Evolutionary conservation across 192 early-diverging fungal genomes (phyloP).

Genomic region (Coemansia sp.): DNA sequence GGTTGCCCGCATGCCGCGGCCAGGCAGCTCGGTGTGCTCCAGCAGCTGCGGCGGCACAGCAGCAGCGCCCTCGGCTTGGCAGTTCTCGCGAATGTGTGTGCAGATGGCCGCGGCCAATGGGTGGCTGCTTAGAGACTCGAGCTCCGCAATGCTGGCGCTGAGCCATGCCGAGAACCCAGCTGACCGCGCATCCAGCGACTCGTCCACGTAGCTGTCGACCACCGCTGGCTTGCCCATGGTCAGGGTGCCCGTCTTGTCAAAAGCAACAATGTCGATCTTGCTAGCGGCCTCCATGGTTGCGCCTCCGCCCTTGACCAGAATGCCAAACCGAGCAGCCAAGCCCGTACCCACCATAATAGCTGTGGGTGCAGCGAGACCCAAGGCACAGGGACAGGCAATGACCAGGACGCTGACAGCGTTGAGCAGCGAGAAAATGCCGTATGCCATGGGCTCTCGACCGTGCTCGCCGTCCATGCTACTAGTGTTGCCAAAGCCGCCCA

Average conservation of each 20-base stretch:
- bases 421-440: conserved; percentile 62
- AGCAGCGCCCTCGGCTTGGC: conserved; percentile 13
- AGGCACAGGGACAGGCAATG: conserved; percentile 94
- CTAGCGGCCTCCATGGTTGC: conserved; percentile 81
- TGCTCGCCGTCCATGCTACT: conserved; percentile 8
- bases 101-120: conserved; percentile 76
- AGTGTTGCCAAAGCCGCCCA: conserved; percentile 45
- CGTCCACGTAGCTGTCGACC: conserved; percentile 29
- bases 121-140: conserved; percentile 85
- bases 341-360: conserved; percentile 99
- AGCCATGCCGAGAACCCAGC: conserved; percentile 52
- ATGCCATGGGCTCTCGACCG: conserved; percentile 36
- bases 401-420: conserved; percentile 86
- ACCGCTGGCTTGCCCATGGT: conserved; percentile 76
- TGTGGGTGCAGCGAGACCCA: conserved; percentile 93
- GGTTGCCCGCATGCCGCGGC: conserved; percentile 42
- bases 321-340: conserved; percentile 86
- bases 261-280: conserved; percentile 82
- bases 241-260: conserved; percentile 98
- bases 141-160: conserved; percentile 58
- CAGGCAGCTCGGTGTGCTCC: conserved; percentile 43
- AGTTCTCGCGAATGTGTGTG: conserved; percentile 52
- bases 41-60: conserved; percentile 11
- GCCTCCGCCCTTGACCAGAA: conserved; percentile 91
- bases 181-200: conserved; percentile 13